Base-by-base conservation (phyloP, 192 early-diverging fungal species). In the Coemansia sp. region DNA sequence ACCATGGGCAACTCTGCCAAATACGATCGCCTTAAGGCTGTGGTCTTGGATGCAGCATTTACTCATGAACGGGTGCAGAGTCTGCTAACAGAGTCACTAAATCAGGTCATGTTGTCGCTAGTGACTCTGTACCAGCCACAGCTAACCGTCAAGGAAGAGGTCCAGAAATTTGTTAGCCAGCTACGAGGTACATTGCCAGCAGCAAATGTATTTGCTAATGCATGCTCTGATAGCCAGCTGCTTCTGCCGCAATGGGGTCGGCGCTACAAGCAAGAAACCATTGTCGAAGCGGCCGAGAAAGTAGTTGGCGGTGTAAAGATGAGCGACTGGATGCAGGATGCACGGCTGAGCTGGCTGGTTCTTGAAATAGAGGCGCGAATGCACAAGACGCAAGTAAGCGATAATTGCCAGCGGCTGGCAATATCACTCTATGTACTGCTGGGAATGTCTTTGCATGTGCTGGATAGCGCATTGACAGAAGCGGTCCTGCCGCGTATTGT, bases 171-270 rank as follows among this genome's bases (percentile, higher is more conserved):
- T 35, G 33, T 35, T 31, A 5, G 28, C 5, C 53, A 15, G 20
- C 16, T 47, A 31, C 45, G 57, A 2, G 50, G 19, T 44, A 31
- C 33, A 36, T 36, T 57, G 19, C 18, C 44, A 6, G 35, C 35
- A 20, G 20, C 44, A 35, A 23, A 1, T 6, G 35, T 44, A 12
- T 57, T 41, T 57, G 31, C 43, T 13, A 9, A 38, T 3, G 18
- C 30, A 33, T 42, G n/a, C 35, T 26, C 7, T 21, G 28, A 44
- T 26, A 40, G 11, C n/a, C 54, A 52, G 38, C 56, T 19, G 18
- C 8, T 35, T 2, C 8, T 68, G 20, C 53, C 62, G n/a, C 62
- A 62, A 38, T 76, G 72, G 72, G 66, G 72, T 5, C 61, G 67
- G 38, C 63, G 59, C 43, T 65, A 76, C 43, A 26, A 39, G 12